Percentiles rank a stretch among this genome's conserved stretches.
Evolutionary conservation across 371 early-diverging fungal genomes (phyloP).

Genomic region (Mucor circinelloides): DNA sequence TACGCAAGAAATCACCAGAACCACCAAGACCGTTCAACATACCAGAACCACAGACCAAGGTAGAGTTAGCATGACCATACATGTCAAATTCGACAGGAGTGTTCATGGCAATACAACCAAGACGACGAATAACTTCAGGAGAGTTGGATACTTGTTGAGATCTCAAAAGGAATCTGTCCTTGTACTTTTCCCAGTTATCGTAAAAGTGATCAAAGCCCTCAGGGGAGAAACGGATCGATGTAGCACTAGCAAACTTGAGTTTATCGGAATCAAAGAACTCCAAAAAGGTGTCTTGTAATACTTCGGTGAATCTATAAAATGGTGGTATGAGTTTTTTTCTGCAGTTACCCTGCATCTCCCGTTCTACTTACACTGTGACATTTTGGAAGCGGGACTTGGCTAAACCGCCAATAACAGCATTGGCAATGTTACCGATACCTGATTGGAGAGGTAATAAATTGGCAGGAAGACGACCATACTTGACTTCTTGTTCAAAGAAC

Average conservation of each 20-base stretch:
- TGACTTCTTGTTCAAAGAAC: constrained; percentile 56
- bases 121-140: constrained; percentile 56
- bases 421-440: constrained; percentile 62
- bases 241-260: constrained; percentile 57
- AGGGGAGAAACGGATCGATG: constrained; percentile 58
- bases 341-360: constrained; percentile 2
- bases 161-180: constrained; percentile 51
- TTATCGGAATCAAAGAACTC: constrained; percentile 58
- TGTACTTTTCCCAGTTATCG: constrained; percentile 52
- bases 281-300: constrained; percentile 55
- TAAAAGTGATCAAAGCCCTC: constrained; percentile 56
- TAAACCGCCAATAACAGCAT: constrained; percentile 57
- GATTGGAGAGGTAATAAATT: constrained; percentile 54
- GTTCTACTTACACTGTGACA: constrained; percentile 50
- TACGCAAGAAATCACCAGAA: constrained; percentile 56
- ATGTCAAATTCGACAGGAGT: constrained; percentile 62
- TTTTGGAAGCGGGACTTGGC: constrained; percentile 51
- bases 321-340: background rate
- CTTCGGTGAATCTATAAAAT: constrained; percentile 48
- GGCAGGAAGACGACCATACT: constrained; percentile 50
- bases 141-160: constrained; percentile 59
- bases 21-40: constrained; percentile 62
- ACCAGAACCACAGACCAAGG: constrained; percentile 54
- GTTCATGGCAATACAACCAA: constrained; percentile 62
- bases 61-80: constrained; percentile 59